Base-by-base conservation (phyloP, 768 basidiomycete species). In the Boletus reticuloceps region DNA sequence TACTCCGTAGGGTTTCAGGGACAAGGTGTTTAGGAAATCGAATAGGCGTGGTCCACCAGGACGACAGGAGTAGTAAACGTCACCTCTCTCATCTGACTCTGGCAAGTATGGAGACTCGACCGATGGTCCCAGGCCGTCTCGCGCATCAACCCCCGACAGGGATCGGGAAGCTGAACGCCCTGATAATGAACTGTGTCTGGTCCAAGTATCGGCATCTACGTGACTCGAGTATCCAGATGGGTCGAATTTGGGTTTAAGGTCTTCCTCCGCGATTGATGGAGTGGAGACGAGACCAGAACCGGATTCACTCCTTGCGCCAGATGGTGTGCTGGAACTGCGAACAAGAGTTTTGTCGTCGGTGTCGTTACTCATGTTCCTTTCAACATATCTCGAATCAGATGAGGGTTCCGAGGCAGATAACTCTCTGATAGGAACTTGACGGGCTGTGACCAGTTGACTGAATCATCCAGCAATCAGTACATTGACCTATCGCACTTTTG, bases 41-140 rank as follows among this genome's bases (percentile, higher is more conserved):
- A 79, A 89, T 7, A 90, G 64, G 41, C 80, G 79, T 2, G 83
- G 77, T 1, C 88, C 89, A 20, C 81, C 79, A 8, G 85, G 83
- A 25, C 89, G 82, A 61, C 82, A 86, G 7, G 88, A 89, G 27
- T 85, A 75, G 49, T 75, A 72, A 6, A 77, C 77, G 2, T 78
- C 79, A 2, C 75, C 77, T 48, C 77, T 75, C 27, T 76, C 75
- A 5, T 78, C 75, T 1, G 77, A 78, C 58, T 74, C 68, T 6
- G 75, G 77, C 11, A 85, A 69, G 62, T 81, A 84, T 4, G 85
- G 84, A 32, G 59, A 64, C 42, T 67, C 72, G 0, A 77, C 77
- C 27, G 81, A 75, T 4, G 88, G 83, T 0, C 82, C 82, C 5
- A 82, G 71, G 14, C 74, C 79, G 39, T 79, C 72, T 11, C 71